These are phyloP conservation scores for Linnemannia schmuckeri DNA, from an alignment of 192 early-diverging fungal genomes.

Conservation along the genomic window DNA sequence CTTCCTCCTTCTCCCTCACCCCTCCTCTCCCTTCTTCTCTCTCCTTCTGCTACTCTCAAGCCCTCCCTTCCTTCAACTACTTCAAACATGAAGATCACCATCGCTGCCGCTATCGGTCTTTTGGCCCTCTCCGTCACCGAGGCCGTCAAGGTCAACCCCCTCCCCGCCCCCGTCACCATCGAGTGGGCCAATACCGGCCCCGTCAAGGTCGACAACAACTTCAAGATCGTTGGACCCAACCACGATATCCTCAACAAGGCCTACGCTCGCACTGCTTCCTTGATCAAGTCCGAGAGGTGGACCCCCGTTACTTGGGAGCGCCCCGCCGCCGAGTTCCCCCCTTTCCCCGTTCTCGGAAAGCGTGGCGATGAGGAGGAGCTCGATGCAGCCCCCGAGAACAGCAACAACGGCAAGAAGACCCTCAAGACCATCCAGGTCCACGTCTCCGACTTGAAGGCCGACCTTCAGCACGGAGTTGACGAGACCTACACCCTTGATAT, in stretches of 20 bases:
- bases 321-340: slow-evolving; percentile 28
- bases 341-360: slow-evolving; percentile 46
- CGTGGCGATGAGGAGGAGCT: slow-evolving; percentile 28
- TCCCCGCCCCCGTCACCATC: slow-evolving; percentile 56
- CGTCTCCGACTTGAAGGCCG: slow-evolving; percentile 63
- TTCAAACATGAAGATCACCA: slow-evolving; percentile 44
- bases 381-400: not conserved
- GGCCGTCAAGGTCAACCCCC: slow-evolving; percentile 61
- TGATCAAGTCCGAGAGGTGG: slow-evolving; percentile 65
- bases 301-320: slow-evolving; percentile 56
- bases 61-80: not conserved
- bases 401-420: not conserved
- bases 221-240: slow-evolving; percentile 37
- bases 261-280: slow-evolving; percentile 58
- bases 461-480: slow-evolving; percentile 72
- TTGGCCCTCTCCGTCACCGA: slow-evolving; percentile 51
- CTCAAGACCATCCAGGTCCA: slow-evolving; percentile 55
- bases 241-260: slow-evolving; percentile 63
- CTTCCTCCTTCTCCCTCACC: not conserved
- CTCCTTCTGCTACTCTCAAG: not conserved
- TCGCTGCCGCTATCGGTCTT: slow-evolving; percentile 52
- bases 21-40: not conserved
- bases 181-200: slow-evolving; percentile 56
- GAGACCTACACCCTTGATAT: slow-evolving; percentile 80
- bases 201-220: slow-evolving; percentile 49